A percentile compares a stretch with the other conserved stretches of the same genome.
phyloP scores from a whole-genome alignment of 2,329 filamentous ascomycete genomes.

The Hypoxylon sp. region DNA sequence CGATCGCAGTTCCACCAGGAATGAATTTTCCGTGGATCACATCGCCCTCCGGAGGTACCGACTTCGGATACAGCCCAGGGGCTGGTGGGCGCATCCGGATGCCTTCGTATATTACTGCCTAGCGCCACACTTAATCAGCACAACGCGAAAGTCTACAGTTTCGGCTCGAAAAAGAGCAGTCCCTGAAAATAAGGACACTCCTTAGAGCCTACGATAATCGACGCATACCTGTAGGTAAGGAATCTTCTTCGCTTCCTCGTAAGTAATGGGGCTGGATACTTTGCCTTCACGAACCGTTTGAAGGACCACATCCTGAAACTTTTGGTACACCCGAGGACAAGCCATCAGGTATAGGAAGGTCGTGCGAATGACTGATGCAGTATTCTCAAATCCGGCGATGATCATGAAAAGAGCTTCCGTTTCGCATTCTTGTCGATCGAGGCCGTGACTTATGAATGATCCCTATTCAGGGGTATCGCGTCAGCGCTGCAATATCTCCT shows the following conservation, averaged over 20 bases:
- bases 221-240: constrained; percentile 52
- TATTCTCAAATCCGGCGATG: constrained; percentile 63
- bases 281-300: constrained; percentile 52
- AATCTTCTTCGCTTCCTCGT: constrained; percentile 52
- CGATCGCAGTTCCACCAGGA: constrained; percentile 58
- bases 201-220: too few relatives aligned
- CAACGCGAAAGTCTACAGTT: not conserved
- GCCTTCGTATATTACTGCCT: constrained; percentile 58
- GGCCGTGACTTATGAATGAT: constrained; percentile 54
- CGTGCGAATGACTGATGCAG: constrained; percentile 62
- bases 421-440: constrained; percentile 52
- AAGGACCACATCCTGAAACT: constrained; percentile 62
- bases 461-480: constrained; percentile 39
- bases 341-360: constrained; percentile 65
- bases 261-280: constrained; percentile 52
- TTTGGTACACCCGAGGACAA: constrained; percentile 60
- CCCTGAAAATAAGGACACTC: not conserved
- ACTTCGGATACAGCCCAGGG: constrained; percentile 50
- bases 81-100: constrained; percentile 57
- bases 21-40: constrained; percentile 53
- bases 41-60: constrained; percentile 52
- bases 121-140: not conserved
- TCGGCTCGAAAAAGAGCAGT: not conserved
- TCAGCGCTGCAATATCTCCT: not conserved
- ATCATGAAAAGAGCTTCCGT: constrained; percentile 52